Percentiles rank a stretch among this genome's conserved stretches.
These are phyloP conservation scores for Voacanga thouarsii DNA, from an alignment of 257 asterid species.

Conservation along the genomic window DNA sequence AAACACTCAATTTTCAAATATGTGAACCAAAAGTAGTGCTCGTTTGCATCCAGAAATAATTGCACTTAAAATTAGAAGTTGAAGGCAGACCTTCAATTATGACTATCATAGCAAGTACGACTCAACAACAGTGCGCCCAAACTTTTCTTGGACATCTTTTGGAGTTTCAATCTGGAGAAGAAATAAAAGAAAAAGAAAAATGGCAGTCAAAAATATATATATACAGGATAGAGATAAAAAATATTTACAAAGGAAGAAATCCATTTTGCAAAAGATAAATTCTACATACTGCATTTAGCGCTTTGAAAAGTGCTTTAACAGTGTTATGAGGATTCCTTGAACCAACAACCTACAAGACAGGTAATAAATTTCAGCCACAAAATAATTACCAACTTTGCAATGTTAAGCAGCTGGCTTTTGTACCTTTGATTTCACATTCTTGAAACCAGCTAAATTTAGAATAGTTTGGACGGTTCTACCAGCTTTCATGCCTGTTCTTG, in stretches of 20 bases:
- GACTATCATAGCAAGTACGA: conserved; percentile 57
- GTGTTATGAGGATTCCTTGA: conserved; percentile 95
- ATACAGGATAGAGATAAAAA: not conserved
- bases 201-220: not conserved
- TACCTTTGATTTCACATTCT: conserved; percentile 95
- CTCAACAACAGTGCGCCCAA: conserved; percentile 87
- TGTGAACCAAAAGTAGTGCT: not conserved
- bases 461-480: conserved; percentile 80
- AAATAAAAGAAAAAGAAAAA: conserved; percentile 14
- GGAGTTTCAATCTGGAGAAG: conserved; percentile 75
- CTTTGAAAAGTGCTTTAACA: conserved; percentile 89
- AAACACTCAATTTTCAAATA: not conserved
- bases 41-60: not conserved
- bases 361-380: conserved; percentile 13
- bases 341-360: conserved; percentile 64
- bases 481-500: conserved; percentile 85
- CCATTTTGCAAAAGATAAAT: conserved; percentile 3
- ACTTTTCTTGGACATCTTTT: conserved; percentile 82
- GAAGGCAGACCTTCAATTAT: conserved; percentile 2
- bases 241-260: conserved; percentile 10
- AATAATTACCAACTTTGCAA: not conserved
- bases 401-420: not conserved
- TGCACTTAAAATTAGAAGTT: not conserved
- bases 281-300: conserved; percentile 73
- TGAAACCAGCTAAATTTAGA: conserved; percentile 82